These are phyloP conservation scores for Clonostachys rosea DNA, from an alignment of 2,329 filamentous ascomycete genomes.

Conservation along the genomic window DNA sequence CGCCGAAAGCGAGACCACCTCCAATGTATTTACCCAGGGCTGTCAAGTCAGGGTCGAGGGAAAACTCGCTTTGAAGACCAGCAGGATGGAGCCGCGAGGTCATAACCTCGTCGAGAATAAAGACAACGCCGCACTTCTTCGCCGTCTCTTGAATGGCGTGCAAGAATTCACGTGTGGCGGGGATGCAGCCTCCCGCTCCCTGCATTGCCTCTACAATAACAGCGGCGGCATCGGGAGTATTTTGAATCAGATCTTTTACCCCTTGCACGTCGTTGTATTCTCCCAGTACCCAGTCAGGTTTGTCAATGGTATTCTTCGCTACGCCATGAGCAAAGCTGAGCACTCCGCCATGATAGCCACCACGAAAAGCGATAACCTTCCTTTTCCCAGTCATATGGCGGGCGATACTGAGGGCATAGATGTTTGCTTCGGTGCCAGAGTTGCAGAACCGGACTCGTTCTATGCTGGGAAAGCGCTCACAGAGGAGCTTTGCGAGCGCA, in stretches of 20 bases:
- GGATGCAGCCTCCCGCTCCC: constrained; percentile 54
- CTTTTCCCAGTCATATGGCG: constrained; percentile 36
- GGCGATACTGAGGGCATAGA: constrained; percentile 52
- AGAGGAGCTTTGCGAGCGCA: constrained; percentile 43
- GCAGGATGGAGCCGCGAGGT: constrained; percentile 51
- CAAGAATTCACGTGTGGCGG: constrained; percentile 46
- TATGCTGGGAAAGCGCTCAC: constrained; percentile 42
- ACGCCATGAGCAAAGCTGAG: constrained; percentile 24
- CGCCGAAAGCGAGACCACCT: constrained; percentile 62
- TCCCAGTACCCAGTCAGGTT: constrained; percentile 52
- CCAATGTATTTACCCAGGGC: constrained; percentile 65
- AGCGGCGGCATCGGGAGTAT: constrained; percentile 45
- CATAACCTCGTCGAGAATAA: constrained; percentile 71
- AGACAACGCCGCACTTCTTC: constrained; percentile 40
- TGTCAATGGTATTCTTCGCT: constrained; percentile 40
- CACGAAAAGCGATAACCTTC: constrained; percentile 46
- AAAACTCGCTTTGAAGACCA: constrained; percentile 38
- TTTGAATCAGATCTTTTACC: constrained; percentile 34
- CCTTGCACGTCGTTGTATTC: constrained; percentile 55
- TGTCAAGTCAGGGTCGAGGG: constrained; percentile 53
- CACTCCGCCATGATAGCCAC: constrained; percentile 31
- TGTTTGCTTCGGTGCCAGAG: constrained; percentile 62
- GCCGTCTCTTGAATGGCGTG: constrained; percentile 1
- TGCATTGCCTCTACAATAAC: constrained; percentile 66
- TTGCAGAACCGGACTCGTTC: constrained; percentile 59